Evolutionary conservation across 1,284 basidiomycete genomes (phyloP).

Genomic region (Ceratobasidium sp.): DNA sequence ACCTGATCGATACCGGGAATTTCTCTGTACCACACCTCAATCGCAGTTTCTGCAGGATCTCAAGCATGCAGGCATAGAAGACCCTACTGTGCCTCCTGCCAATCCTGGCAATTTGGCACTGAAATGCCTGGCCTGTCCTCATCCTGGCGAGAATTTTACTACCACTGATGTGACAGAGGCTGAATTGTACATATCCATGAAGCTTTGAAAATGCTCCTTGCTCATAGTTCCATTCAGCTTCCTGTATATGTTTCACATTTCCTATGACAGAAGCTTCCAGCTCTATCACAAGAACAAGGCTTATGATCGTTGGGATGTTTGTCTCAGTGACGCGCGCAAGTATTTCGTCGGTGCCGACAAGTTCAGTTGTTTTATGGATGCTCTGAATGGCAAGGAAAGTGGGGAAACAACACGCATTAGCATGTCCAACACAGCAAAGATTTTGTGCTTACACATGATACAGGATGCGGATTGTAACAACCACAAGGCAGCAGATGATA

Average conservation of each 20-base stretch:
- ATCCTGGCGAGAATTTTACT: background rate
- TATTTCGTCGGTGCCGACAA: background rate
- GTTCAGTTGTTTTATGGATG: background rate
- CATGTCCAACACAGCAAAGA: background rate
- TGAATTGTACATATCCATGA: no score
- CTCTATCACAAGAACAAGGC: conserved; percentile 18
- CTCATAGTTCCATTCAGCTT: background rate
- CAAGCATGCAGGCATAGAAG: background rate
- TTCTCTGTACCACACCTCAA: background rate
- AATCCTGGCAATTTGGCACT: background rate
- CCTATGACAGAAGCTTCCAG: conserved; percentile 23
- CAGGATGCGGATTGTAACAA: conserved; percentile 24
- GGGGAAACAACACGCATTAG: background rate
- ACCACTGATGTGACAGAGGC: background rate
- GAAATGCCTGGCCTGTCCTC: background rate
- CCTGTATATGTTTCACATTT: conserved; percentile 3
- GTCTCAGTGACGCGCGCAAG: background rate
- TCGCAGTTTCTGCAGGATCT: conserved; percentile 5
- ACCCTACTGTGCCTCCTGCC: background rate
- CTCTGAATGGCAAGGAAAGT: background rate
- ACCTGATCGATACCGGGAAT: background rate
- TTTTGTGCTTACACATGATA: no score
- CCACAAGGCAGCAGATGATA: conserved; percentile 15
- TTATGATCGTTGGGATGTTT: background rate
- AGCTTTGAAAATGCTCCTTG: no score